Evolutionary conservation across 495 filamentous ascomycete genomes (phyloP), one percentile per base, ranked within the genome.

Genomic region (Hyaloscypha finlandica): DNA sequence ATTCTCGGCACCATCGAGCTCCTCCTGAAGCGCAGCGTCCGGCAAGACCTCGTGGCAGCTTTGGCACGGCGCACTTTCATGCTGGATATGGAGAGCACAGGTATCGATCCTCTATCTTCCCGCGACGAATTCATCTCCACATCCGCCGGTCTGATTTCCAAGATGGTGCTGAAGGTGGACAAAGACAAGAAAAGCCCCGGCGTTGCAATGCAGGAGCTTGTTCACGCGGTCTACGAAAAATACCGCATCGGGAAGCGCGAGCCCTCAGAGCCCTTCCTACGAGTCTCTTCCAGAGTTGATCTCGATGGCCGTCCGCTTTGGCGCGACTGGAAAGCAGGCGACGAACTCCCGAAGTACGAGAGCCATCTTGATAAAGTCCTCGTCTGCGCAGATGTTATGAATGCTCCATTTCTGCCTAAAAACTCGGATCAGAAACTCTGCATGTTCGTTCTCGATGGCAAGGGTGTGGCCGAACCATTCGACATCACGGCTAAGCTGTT

Each of bases 191-290:
- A 58, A 19, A 33, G 55, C 19, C 55, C 55, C 4, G 20, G 55
- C 20, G 30, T 58, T 11, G 20, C 55, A 19, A 58, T 58, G 25
- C 22, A 29, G 32, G 55, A 58, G 2, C 20, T 58, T 19, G 55
- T 31, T 6, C 55, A 58, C 29, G 22, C 22, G 14, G 30, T 32
- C 20, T 58, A 58, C 30, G 55, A 58, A 32, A 58, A 32, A 19
- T 58, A 58, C 9, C 8, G 55, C 8, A 58, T 58, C 30, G 55
- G 55, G 6, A 58, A 58, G 19, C 55, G 55, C 9, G 55, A 58
- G 6, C 55, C 55, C 8, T 58, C 2, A 19, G 55, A 37, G 35
- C 55, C 55, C 4, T 58, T 58, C 30, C 20, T 58, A 0, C 25
- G 55, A n/a, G 55, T 32, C 0, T 58, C 55, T 0, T 29, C 55